Percentiles rank a stretch among this genome's conserved stretches.
Evolutionary conservation across 1,139 yeast species (phyloP).

Genomic region (Entelexis sorbosivorans): DNA sequence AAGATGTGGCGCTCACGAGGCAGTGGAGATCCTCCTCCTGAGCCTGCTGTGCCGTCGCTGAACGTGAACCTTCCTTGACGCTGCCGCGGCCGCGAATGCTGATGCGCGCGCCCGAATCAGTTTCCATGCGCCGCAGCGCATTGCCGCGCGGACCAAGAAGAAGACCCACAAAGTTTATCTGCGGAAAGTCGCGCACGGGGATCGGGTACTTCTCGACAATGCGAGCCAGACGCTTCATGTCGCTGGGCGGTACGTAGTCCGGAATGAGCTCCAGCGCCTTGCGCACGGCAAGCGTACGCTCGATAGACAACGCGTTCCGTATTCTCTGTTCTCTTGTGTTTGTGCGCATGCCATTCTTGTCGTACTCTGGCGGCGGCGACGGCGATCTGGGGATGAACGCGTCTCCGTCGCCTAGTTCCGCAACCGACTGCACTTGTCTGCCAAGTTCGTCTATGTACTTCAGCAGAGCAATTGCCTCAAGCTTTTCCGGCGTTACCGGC

Average conservation of each 20-base stretch:
- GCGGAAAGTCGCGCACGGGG: constrained; percentile 82
- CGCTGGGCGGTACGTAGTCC: constrained; percentile 70
- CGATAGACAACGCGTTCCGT: constrained; percentile 54
- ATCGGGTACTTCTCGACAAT: constrained; percentile 73
- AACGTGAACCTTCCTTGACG: constrained; percentile 75
- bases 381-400: constrained; percentile 45
- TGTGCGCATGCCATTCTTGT: constrained; percentile 64
- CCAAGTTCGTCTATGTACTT: constrained; percentile 72
- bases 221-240: constrained; percentile 60
- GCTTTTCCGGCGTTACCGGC: constrained; percentile 71
- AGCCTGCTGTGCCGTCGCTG: constrained; percentile 32
- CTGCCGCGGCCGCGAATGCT: constrained; percentile 92
- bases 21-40: constrained; percentile 77
- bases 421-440: constrained; percentile 35
- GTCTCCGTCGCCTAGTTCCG: constrained; percentile 18
- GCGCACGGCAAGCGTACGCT: constrained; percentile 67
- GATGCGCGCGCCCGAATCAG: constrained; percentile 71
- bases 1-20: constrained; percentile 72
- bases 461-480: constrained; percentile 65
- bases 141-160: constrained; percentile 93
- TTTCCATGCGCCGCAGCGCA: constrained; percentile 70
- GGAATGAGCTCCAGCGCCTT: constrained; percentile 62
- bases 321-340: constrained; percentile 72
- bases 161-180: constrained; percentile 83
- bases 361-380: constrained; percentile 91